Base-by-base conservation (phyloP, 2,329 filamentous ascomycete species). In the Juglanconis oblonga region DNA sequence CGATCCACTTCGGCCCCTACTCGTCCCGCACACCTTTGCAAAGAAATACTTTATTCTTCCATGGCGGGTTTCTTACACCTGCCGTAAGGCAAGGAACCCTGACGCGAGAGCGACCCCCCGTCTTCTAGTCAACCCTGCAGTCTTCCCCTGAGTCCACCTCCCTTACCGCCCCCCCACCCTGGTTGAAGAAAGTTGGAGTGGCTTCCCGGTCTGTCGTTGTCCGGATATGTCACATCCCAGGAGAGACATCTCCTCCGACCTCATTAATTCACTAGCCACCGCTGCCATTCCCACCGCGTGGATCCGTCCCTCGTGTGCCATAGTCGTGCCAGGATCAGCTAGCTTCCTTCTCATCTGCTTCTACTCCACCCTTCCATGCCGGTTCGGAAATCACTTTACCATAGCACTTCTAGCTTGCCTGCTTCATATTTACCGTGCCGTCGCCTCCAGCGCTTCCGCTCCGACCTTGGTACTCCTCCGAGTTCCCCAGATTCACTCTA, bases 341-440 rank as follows among this genome's bases (percentile, higher is more conserved):
- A 57, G 61, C 61, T 61, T 59, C 54, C 60, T 59, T 61, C 53
- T 62, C 57, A 57, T 62, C 57, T 62, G 44, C 50, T 40, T 51
- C 55, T 60, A 61, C 61, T 61, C 61, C 61, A 63, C 61, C 58
- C 54, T 61, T 45, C 58, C 50, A 55, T 47, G n/a, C 61, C 57
- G 58, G 44, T 47, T 51, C 58, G 44, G 55, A 40, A 55, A 56
- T 58, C 58, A 61, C 35, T 58, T 58, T 24, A 24, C 24, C 24
- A 24, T 24, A 24, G 24, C 24, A 51, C 58, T 55, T 49, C 47
- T 50, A 29, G 54, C 45, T 50, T 50, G 45, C 32, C 47, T 62
- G 50, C 61, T 54, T 57, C 53, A 62, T 62, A 62, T 61, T 56
- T 62, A 57, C 61, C 53, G 53, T 54, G 47, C 57, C 54, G 36